Evolutionary conservation across 805 yeast genomes (phyloP).

Genomic region (Blastobotrys attinorum): DNA sequence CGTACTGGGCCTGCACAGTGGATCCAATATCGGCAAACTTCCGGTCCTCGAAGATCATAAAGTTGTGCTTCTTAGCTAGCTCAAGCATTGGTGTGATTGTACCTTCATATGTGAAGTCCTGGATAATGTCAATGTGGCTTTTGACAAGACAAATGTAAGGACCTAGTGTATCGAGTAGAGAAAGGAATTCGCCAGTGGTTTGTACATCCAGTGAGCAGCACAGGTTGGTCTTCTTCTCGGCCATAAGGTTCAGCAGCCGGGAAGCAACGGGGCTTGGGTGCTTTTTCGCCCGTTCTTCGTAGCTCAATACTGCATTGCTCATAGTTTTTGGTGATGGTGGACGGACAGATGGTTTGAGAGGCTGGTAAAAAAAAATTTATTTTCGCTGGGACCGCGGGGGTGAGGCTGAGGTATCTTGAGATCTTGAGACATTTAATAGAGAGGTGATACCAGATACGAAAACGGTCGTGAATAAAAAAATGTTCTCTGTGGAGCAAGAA

Average conservation of each 20-base stretch:
- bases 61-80: constrained; percentile 73
- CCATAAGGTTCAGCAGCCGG: constrained; percentile 67
- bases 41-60: constrained; percentile 91
- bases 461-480: too few species aligned
- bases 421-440: too few species aligned
- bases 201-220: constrained; percentile 93
- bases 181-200: constrained; percentile 66
- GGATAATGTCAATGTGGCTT: constrained; percentile 89
- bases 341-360: neutral
- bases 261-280: constrained; percentile 78
- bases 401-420: too few species aligned
- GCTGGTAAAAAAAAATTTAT: neutral
- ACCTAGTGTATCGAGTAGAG: constrained; percentile 70
- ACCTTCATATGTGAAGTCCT: constrained; percentile 75
- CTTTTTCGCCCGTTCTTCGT: constrained; percentile 56
- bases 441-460: too few species aligned
- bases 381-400: neutral
- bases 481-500: too few species aligned
- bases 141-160: constrained; percentile 88
- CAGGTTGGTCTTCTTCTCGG: constrained; percentile 70
- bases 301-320: constrained; percentile 30
- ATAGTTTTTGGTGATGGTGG: neutral
- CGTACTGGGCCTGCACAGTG: constrained; percentile 89
- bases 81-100: constrained; percentile 69
- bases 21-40: constrained; percentile 98